A percentile compares a stretch with the other conserved stretches of the same genome.
phyloP scores from a whole-genome alignment of 495 filamentous ascomycete genomes.

The Podospora conica region DNA sequence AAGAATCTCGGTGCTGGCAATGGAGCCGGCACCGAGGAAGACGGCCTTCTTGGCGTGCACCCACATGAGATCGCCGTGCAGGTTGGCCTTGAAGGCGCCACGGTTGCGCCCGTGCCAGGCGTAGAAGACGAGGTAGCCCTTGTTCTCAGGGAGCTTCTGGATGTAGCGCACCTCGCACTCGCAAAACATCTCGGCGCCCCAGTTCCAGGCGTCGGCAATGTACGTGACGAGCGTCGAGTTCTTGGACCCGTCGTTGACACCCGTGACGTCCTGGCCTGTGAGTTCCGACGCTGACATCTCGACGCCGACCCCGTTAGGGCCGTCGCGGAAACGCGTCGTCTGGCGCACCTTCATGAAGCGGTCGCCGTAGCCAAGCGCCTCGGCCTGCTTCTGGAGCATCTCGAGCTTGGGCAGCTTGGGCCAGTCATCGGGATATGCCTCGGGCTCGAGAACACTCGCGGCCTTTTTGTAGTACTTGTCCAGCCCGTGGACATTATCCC shows the following conservation, averaged over 20 bases:
- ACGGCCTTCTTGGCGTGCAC: conserved; percentile 55
- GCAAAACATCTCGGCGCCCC: conserved; percentile 69
- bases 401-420: conserved; percentile 50
- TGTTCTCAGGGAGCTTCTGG: conserved; percentile 43
- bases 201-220: conserved; percentile 67
- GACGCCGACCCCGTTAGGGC: conserved; percentile 56
- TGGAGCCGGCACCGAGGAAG: conserved; percentile 55
- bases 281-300: conserved; percentile 54
- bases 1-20: conserved; percentile 62
- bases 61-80: conserved; percentile 62
- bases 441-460: conserved; percentile 52
- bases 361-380: conserved; percentile 40
- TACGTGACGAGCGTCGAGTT: conserved; percentile 60
- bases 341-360: conserved; percentile 54
- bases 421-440: conserved; percentile 50
- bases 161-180: conserved; percentile 64
- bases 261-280: conserved; percentile 57
- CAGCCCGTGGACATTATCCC: conserved; percentile 37
- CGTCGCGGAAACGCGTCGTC: conserved; percentile 56
- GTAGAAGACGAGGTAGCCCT: conserved; percentile 58
- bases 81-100: conserved; percentile 48
- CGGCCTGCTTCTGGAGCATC: conserved; percentile 51
- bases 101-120: conserved; percentile 59
- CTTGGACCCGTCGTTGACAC: conserved; percentile 64
- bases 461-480: conserved; percentile 54